These are phyloP conservation scores for Nicotiana noctiflora DNA, from an alignment of 257 asterid genomes.

Conservation along the genomic window DNA sequence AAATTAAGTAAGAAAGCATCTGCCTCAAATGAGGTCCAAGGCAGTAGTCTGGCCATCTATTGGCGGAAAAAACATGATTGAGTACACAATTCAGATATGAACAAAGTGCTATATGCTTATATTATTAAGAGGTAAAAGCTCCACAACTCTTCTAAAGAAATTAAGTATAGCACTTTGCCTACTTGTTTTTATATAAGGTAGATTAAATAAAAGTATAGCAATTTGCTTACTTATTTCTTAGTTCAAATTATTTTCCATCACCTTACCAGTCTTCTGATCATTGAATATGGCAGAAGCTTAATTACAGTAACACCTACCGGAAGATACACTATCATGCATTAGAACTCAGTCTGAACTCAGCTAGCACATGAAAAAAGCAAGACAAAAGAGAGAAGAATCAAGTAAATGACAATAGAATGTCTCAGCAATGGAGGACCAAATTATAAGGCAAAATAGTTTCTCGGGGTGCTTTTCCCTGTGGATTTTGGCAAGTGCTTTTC, in stretches of 20 bases:
- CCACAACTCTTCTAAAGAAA: not conserved
- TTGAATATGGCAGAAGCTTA: not conserved
- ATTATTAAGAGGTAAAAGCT: not conserved
- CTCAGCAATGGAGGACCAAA: not conserved
- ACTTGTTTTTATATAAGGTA: not conserved
- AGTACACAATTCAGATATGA: conserved; percentile 10
- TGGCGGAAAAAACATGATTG: conserved; percentile 13
- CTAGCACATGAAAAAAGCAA: not conserved
- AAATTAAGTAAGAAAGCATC: conserved; percentile 60
- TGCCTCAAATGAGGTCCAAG: conserved; percentile 98
- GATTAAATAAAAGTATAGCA: not conserved
- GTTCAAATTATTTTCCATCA: not conserved
- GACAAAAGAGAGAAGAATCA: not conserved
- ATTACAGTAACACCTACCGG: not conserved
- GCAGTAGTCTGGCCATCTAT: conserved; percentile 96
- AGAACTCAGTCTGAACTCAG: not conserved
- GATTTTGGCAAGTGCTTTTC: not conserved
- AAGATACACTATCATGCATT: not conserved
- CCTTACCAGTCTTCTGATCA: not conserved
- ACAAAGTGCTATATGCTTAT: not conserved
- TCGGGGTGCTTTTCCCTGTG: not conserved
- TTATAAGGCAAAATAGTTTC: not conserved
- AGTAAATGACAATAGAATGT: not conserved
- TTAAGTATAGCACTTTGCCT: not conserved
- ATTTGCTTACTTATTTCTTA: not conserved